Evolutionary conservation across 805 yeast species (phyloP).

Genomic region (Teunomyces panamensis): DNA sequence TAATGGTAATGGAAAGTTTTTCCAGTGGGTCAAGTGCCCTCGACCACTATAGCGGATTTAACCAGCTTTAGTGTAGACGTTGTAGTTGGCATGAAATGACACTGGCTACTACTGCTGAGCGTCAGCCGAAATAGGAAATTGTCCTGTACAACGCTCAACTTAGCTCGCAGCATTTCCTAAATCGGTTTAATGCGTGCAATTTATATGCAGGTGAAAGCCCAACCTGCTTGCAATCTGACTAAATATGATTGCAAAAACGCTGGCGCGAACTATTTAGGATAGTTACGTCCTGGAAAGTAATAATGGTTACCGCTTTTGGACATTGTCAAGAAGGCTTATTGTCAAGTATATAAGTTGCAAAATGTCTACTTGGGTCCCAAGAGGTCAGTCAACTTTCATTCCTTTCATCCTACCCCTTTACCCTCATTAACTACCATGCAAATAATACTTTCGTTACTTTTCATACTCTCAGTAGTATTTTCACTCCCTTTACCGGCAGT

Average conservation of each 20-base stretch:
- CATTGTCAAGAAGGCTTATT: neutral
- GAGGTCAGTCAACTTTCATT: neutral
- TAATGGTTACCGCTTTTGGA: neutral
- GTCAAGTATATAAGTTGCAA: slow-evolving; percentile 2
- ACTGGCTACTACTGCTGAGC: neutral
- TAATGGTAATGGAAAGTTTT: too few relatives aligned
- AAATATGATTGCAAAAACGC: neutral
- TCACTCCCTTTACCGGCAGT: slow-evolving; percentile 40
- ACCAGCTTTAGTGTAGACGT: neutral
- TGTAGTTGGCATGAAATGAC: neutral
- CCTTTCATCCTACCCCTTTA: neutral
- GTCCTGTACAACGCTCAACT: neutral
- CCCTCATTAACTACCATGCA: slow-evolving; percentile 4
- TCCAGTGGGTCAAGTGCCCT: too few relatives aligned
- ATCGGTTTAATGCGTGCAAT: neutral
- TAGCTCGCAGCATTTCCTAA: neutral
- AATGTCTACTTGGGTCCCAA: neutral
- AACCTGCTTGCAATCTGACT: slow-evolving; percentile 2
- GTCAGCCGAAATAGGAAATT: neutral
- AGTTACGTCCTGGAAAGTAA: neutral
- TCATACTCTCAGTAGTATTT: slow-evolving; percentile 15
- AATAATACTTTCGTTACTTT: slow-evolving; percentile 2
- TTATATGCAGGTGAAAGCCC: neutral
- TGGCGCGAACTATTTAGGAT: neutral
- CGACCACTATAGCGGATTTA: neutral